Conservation (phyloP, 2,329 filamentous ascomycete genomes). For the Phyllosticta paracitricarpa region DNA sequence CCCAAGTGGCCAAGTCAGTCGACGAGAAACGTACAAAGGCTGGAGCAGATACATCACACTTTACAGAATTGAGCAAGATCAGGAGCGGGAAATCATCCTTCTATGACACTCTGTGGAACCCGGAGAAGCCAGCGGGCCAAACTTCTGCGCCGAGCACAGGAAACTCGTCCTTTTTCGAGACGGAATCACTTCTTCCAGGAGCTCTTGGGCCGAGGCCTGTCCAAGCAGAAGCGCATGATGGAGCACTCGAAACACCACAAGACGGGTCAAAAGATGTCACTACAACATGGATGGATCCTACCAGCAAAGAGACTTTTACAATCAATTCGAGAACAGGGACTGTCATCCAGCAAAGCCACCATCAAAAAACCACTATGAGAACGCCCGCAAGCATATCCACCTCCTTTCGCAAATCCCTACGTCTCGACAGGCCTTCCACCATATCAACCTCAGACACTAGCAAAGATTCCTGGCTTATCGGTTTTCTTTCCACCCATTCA, state of each 20-base stretch:
- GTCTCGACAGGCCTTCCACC: slow-evolving; percentile 16
- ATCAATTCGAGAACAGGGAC: slow-evolving; percentile 50
- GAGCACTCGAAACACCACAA: background rate
- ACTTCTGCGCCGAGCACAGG: background rate
- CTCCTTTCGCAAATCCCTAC: slow-evolving; percentile 21
- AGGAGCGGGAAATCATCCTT: slow-evolving; percentile 30
- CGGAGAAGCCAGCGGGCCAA: background rate
- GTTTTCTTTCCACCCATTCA: slow-evolving; percentile 56
- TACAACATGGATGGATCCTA: slow-evolving; percentile 52
- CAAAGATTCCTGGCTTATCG: slow-evolving; percentile 47
- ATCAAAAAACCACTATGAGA: background rate
- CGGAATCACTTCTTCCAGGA: background rate
- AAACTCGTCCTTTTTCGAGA: slow-evolving; percentile 4
- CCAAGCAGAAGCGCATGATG: background rate
- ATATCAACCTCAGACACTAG: background rate
- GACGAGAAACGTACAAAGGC: background rate
- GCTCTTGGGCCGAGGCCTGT: background rate
- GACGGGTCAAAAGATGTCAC: slow-evolving; percentile 21
- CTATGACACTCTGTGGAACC: slow-evolving; percentile 18
- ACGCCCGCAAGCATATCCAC: slow-evolving; percentile 12
- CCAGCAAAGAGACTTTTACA: slow-evolving; percentile 41
- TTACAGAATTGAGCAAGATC: slow-evolving; percentile 33
- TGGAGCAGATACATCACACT: background rate
- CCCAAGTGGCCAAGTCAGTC: background rate
- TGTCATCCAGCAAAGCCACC: slow-evolving; percentile 14